Evolutionary conservation across 2,329 filamentous ascomycete genomes (phyloP).

Genomic region (Emmonsiellopsis sp.): DNA sequence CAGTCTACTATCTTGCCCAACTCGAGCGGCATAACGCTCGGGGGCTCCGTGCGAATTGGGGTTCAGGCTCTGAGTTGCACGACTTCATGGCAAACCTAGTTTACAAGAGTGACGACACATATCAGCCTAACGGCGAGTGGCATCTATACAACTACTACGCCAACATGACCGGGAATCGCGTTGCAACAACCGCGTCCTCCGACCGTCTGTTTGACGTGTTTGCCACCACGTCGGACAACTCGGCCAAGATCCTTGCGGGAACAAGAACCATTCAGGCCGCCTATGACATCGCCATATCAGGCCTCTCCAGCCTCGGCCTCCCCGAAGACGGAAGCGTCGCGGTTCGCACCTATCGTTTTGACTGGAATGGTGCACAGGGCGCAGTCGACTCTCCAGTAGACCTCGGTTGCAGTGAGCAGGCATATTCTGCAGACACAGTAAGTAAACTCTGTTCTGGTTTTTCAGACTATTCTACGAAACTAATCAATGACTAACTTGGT

Average conservation of each 20-base stretch:
- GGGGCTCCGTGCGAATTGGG: constrained; percentile 40
- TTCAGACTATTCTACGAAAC: no score
- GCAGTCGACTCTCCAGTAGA: no score
- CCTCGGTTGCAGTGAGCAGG: no score
- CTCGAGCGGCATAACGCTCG: constrained; percentile 35
- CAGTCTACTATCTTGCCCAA: constrained; percentile 35
- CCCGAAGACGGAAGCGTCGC: constrained; percentile 21
- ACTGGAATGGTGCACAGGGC: neutral
- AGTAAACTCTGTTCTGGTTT: no score
- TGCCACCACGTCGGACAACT: constrained; percentile 19
- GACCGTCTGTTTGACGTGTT: constrained; percentile 30
- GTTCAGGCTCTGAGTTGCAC: constrained; percentile 29
- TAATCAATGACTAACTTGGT: no score
- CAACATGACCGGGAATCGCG: constrained; percentile 33
- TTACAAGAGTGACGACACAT: constrained; percentile 21
- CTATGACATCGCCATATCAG: constrained; percentile 26
- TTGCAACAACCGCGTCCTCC: constrained; percentile 22
- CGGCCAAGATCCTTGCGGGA: constrained; percentile 25
- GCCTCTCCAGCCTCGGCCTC: constrained; percentile 25
- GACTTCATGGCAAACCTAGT: constrained; percentile 36
- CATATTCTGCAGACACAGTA: no score
- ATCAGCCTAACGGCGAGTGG: constrained; percentile 32
- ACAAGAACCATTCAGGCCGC: constrained; percentile 15
- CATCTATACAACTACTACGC: constrained; percentile 37
- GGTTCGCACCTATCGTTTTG: constrained; percentile 23